Conservation (phyloP, 768 basidiomycete species). For the Lentinula boryana region DNA sequence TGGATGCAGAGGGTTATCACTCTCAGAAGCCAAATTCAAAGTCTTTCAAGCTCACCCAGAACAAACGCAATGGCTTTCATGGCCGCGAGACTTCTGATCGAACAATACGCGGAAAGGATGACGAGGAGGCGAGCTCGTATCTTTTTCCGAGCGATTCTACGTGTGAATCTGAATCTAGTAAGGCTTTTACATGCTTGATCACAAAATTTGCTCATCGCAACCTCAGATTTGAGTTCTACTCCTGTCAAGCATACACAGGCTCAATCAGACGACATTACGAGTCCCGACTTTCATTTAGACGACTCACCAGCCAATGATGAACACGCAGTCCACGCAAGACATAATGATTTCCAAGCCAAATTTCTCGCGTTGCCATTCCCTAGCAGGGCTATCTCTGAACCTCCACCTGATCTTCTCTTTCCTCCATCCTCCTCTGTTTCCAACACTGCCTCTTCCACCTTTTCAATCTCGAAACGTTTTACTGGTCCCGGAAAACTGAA, state of each 20-base stretch:
- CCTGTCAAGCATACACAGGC: neutral
- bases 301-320: conserved; percentile 12
- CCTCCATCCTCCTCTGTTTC: neutral
- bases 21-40: conserved; percentile 13
- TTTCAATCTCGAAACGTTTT: neutral
- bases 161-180: neutral
- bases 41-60: neutral
- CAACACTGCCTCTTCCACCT: neutral
- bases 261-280: neutral
- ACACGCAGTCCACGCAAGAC: conserved; percentile 8
- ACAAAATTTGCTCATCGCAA: neutral
- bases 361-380: conserved; percentile 23
- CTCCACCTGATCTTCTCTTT: conserved; percentile 43
- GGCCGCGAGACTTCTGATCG: conserved; percentile 33
- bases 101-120: conserved; percentile 25
- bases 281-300: neutral
- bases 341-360: conserved; percentile 2
- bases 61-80: conserved; percentile 10
- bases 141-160: neutral
- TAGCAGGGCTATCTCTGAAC: conserved; percentile 56
- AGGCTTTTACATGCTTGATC: no score
- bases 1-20: conserved; percentile 85
- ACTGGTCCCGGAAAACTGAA: neutral
- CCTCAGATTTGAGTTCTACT: neutral
- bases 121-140: neutral